Base-by-base conservation (phyloP, 768 basidiomycete species). In the Serendipita indica region DNA sequence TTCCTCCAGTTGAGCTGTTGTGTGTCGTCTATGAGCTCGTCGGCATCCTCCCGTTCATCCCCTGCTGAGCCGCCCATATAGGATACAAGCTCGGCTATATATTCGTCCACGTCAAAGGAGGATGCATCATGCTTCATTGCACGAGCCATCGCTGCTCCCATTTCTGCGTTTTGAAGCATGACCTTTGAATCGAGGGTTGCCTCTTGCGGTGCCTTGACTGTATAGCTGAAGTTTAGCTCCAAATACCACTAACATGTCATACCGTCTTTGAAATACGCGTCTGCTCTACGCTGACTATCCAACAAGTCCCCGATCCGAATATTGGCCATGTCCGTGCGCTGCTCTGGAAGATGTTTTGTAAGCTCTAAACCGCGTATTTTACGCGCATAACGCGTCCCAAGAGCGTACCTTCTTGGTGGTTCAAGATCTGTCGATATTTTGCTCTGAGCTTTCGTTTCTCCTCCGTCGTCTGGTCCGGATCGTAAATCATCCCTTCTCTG, bases 61-160 rank as follows among this genome's bases (percentile, higher is more conserved):
- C 75, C 73, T 33, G 76, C 75, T 32, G 75, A 73, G 3, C 86
- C 86, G 16, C 87, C 86, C 84, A 91, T 85, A 65, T 80, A 87
- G 13, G 72, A 76, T 46, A 84, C 72, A 33, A 91, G 73, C 65
- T 84, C 84, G 3, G 79, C 70, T 58, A 99, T 74, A 64, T 93
- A 97, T 58, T 97, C 92, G 63, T 94, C 90, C 37, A 87, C 73
- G 66, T 99, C 94, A 66, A 98, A 99, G 13, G 84, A 82, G 58
- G 88, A 86, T 0, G 80, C 80, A 57, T 88, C 89, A 0, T 89
- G 81, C 69, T 89, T 91, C 81, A 94, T 84, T 30, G 83, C 82
- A 30, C 89, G 86, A n/a, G 92, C 92, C 67, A 93, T 85, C 64
- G 84, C 82, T 1, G 88, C 84, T 41, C 85, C 81, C 64, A 89